Base-by-base conservation (phyloP, 2,329 filamentous ascomycete genomes). In the Beauveria australis region DNA sequence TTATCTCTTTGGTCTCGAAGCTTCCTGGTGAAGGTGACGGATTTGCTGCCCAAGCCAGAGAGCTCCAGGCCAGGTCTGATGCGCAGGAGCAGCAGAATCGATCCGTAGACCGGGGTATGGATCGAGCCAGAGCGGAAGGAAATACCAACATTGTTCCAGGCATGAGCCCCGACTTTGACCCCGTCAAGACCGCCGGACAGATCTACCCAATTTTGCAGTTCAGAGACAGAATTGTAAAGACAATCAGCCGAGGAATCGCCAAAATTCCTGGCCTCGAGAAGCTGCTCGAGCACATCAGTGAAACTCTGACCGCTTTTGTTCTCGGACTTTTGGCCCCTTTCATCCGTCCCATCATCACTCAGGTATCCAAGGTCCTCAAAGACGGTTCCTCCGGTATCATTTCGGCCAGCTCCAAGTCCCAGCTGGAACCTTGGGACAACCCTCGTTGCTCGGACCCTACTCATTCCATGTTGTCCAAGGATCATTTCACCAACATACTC, bases 121-220 rank as follows among this genome's bases (percentile, higher is more conserved):
- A 59, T 52, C 67, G 66, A 28, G 69, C 70, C 26, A 70, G 79
- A 63, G 68, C 68, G 30, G 67, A 67, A n/a, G 78, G 74, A 57
- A 86, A 81, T 65, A 69, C 67, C 26, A 86, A 85, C 64, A 75
- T 84, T 16, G 84, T 92, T 10, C 89, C 88, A 22, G 91, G 89
- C 6, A 90, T 92, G 80, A 88, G 85, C 67, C 79, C 84, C 16
- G 79, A 82, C 69, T 90, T 95, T 62, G 92, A 97, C 68, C 88
- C 89, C 0, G 83, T 89, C 66, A 87, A 91, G 73, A 88, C 87
- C 0, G 82, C 88, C 16, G 79, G 81, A 44, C 86, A 95, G 75
- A 97, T 99, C 65, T 97, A 97, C 69, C 94, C 94, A 1, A 96
- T 99, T 63, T 82, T 99, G 0, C 83, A 90, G 63, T 99, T 97